Evolutionary conservation across 2,329 filamentous ascomycete genomes (phyloP).

Genomic region (Thelonectria olida): DNA sequence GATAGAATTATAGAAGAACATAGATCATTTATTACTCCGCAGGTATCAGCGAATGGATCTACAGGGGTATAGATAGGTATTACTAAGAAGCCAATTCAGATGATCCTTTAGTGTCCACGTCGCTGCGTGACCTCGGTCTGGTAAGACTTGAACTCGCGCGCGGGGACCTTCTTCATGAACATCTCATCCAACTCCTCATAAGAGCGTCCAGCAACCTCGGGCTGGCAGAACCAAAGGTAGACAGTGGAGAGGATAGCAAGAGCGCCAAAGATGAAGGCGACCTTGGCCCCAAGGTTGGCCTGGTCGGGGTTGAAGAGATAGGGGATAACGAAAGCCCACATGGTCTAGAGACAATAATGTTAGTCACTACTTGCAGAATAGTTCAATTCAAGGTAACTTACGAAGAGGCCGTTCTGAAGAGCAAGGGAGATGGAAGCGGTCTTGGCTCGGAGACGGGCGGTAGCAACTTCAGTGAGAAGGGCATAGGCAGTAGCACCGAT

Average conservation of each 20-base stretch:
- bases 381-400: conserved; percentile 13
- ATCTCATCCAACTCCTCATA: conserved; percentile 31
- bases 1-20: too few relatives aligned
- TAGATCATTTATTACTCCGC: too few relatives aligned
- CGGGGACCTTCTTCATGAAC: conserved; percentile 22
- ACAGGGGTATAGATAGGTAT: too few relatives aligned
- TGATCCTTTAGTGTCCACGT: not conserved
- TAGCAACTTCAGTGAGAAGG: conserved; percentile 49
- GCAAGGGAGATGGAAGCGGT: conserved; percentile 42
- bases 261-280: conserved; percentile 28
- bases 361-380: not conserved
- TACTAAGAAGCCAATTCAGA: not conserved
- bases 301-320: conserved; percentile 30
- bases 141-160: conserved; percentile 21
- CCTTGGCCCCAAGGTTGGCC: conserved; percentile 25
- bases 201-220: conserved; percentile 29
- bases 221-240: conserved; percentile 28
- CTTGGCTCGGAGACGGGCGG: conserved; percentile 49
- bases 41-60: too few relatives aligned
- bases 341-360: conserved; percentile 19
- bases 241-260: conserved; percentile 18
- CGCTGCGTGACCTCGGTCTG: conserved; percentile 18
- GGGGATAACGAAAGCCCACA: conserved; percentile 27
- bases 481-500: conserved; percentile 52
- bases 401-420: conserved; percentile 21